Evolutionary conservation across 1,139 yeast species (phyloP).

Genomic region (Scheffersomyces quercinus): DNA sequence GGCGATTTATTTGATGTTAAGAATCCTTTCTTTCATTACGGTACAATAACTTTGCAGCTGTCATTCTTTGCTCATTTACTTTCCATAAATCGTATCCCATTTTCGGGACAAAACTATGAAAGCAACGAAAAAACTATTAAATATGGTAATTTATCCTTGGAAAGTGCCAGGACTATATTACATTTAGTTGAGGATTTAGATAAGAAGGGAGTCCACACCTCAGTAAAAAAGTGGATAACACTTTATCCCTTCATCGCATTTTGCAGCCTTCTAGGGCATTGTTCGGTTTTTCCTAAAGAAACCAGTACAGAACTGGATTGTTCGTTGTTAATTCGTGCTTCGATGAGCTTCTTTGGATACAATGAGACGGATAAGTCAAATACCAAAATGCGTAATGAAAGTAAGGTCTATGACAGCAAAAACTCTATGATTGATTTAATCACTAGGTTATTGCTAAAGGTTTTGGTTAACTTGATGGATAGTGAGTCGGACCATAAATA

Average conservation of each 20-base stretch:
- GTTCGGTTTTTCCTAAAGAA: constrained; percentile 4
- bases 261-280: constrained; percentile 6
- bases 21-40: background rate
- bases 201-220: constrained; percentile 15
- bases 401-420: constrained; percentile 6
- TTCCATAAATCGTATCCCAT: constrained; percentile 12
- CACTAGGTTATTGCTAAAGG: constrained; percentile 18
- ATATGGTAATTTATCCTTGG: constrained; percentile 10
- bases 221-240: constrained; percentile 31
- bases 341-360: constrained; percentile 17
- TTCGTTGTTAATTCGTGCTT: constrained; percentile 11
- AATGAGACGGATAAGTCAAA: constrained; percentile 11
- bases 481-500: constrained; percentile 12
- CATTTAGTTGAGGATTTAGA: constrained; percentile 7
- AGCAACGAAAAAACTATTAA: constrained; percentile 11
- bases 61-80: constrained; percentile 11
- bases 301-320: constrained; percentile 11
- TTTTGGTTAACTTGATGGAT: constrained; percentile 17
- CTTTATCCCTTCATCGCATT: constrained; percentile 25
- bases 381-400: constrained; percentile 5
- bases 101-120: constrained; percentile 14
- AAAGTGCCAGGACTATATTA: constrained; percentile 10
- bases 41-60: constrained; percentile 8
- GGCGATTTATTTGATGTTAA: no score
- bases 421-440: constrained; percentile 11